These are phyloP conservation scores for Begonia fuchsioides DNA, from an alignment of 306 rosid species.

Conservation along the genomic window DNA sequence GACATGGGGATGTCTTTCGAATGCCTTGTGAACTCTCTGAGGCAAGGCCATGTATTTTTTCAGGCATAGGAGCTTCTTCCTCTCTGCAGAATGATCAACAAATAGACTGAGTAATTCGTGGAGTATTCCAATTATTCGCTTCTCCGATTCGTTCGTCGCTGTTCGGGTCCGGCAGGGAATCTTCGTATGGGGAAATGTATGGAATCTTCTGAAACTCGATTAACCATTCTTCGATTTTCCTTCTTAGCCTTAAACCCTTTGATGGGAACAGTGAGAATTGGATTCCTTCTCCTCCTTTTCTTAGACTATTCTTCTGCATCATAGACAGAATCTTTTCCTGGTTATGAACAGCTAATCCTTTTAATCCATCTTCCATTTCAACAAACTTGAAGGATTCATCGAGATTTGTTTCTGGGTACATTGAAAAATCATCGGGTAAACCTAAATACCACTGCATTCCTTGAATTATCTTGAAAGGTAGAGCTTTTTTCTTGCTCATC, in stretches of 20 bases:
- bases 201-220: conserved; percentile 69
- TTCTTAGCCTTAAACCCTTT: conserved; percentile 69
- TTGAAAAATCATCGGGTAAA: conserved; percentile 54
- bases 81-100: conserved; percentile 77
- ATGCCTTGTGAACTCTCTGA: conserved; percentile 74
- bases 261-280: conserved; percentile 62
- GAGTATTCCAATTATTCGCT: conserved; percentile 63
- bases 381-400: conserved; percentile 60
- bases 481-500: conserved; percentile 51
- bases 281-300: conserved; percentile 44
- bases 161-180: conserved; percentile 35
- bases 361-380: conserved; percentile 62
- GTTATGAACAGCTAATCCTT: conserved; percentile 39
- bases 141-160: conserved; percentile 54
- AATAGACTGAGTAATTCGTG: conserved; percentile 71
- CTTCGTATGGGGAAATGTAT: conserved; percentile 74
- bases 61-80: conserved; percentile 67
- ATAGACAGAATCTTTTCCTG: conserved; percentile 38
- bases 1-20: conserved; percentile 77
- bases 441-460: conserved; percentile 96
- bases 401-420: conserved; percentile 31
- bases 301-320: conserved; percentile 44
- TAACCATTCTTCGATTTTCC: conserved; percentile 59
- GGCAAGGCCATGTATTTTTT: conserved; percentile 67
- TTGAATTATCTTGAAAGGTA: conserved; percentile 64